Conservation (phyloP, 140 eudicot species). For the Anethum foeniculum region DNA sequence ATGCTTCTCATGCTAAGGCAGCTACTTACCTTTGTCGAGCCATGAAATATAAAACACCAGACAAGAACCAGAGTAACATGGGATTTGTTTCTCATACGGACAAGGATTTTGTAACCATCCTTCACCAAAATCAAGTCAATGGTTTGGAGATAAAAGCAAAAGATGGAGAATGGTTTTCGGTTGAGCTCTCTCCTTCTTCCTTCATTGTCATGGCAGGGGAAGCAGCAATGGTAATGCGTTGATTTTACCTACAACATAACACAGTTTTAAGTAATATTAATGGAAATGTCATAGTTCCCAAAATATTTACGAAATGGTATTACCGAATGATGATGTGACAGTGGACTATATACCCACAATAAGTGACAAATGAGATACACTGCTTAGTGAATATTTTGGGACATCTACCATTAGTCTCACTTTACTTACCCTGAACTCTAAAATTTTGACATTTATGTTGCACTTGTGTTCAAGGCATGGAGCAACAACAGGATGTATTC, state of each 20-base stretch:
- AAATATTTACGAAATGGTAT: too few relatives aligned
- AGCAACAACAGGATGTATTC: slow-evolving; percentile 24
- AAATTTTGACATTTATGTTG: background rate
- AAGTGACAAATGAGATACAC: too few relatives aligned
- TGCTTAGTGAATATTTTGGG: background rate
- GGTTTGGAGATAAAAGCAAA: slow-evolving; percentile 31
- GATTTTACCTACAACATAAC: background rate
- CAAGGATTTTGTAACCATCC: slow-evolving; percentile 21
- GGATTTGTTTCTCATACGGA: slow-evolving; percentile 30
- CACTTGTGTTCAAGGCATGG: slow-evolving; percentile 24
- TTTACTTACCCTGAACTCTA: background rate
- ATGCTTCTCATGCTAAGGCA: slow-evolving; percentile 17
- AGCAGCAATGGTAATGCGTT: slow-evolving; percentile 18
- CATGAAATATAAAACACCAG: slow-evolving; percentile 17
- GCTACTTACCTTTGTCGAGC: slow-evolving; percentile 15
- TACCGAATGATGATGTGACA: background rate
- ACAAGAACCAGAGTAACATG: slow-evolving; percentile 12
- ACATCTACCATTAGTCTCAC: background rate
- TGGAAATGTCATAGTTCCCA: background rate
- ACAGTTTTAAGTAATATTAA: background rate
- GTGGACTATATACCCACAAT: background rate
- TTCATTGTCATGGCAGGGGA: slow-evolving; percentile 28
- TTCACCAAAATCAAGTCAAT: slow-evolving; percentile 21
- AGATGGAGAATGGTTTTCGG: slow-evolving; percentile 27
- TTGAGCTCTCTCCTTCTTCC: slow-evolving; percentile 28